Percentiles rank a stretch among this genome's conserved stretches.
phyloP scores from a whole-genome alignment of 768 basidiomycete genomes.

The Suillus plorans region DNA sequence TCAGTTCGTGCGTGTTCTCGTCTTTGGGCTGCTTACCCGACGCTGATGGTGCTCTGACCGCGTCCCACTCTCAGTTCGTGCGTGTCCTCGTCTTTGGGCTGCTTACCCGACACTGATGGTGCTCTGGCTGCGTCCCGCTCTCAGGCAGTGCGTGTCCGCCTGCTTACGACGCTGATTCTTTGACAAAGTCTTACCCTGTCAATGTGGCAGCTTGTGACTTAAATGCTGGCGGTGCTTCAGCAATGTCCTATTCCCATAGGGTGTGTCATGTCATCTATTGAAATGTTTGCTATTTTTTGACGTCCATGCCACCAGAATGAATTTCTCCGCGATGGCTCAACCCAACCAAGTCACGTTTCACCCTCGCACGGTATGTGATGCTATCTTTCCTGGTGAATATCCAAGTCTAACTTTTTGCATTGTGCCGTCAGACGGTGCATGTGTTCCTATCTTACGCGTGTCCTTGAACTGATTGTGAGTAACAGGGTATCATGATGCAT shows the following conservation, averaged over 20 bases:
- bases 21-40: no score
- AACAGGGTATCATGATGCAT: neutral
- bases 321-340: neutral
- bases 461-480: neutral
- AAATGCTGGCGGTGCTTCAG: neutral
- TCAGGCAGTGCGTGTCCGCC: no score
- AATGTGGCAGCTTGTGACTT: rapidly evolving
- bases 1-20: no score
- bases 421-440: neutral
- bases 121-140: no score
- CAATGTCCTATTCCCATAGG: neutral
- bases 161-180: neutral
- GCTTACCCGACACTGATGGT: no score
- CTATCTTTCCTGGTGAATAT: neutral
- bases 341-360: neutral
- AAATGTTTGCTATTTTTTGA: neutral
- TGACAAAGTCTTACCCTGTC: neutral
- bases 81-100: no score
- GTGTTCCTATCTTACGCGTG: neutral
- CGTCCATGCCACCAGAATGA: neutral
- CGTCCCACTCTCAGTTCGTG: no score
- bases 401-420: neutral
- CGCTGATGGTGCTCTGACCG: no score
- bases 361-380: neutral
- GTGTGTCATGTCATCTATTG: neutral